phyloP scores from a whole-genome alignment of 2,329 filamentous ascomycete genomes.

The Verticillium alfalfae region DNA sequence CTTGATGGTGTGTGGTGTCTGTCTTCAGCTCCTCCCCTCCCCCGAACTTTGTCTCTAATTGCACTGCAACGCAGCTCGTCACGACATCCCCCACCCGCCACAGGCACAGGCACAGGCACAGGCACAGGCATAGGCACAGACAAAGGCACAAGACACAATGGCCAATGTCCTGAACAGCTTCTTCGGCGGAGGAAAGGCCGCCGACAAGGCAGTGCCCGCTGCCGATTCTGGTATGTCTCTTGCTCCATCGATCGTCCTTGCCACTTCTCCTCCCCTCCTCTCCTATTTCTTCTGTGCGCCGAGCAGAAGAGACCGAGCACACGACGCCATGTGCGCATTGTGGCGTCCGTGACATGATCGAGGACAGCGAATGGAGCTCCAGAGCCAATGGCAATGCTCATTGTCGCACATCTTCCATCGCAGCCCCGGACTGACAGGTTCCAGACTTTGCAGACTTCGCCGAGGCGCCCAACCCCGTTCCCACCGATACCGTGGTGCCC shows the following conservation, averaged over 20 bases:
- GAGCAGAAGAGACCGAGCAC: not conserved
- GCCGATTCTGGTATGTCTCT: constrained; percentile 57
- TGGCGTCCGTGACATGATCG: not conserved
- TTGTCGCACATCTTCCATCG: not conserved
- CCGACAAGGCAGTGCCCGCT: constrained; percentile 40
- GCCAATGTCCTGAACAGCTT: constrained; percentile 61
- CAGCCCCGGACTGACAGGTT: constrained; percentile 15
- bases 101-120: no score
- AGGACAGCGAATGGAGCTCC: no score
- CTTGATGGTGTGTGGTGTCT: no score
- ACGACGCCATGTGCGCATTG: not conserved
- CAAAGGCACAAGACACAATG: constrained; percentile 28
- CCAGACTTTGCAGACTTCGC: constrained; percentile 94
- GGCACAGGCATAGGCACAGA: no score
- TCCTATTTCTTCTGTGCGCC: constrained; percentile 1
- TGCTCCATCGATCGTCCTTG: not conserved
- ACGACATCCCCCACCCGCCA: constrained; percentile 5
- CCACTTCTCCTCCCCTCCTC: not conserved
- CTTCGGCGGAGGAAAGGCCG: constrained; percentile 62
- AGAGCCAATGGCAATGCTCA: no score
- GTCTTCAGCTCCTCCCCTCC: not conserved
- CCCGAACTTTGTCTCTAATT: not conserved
- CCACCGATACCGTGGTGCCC: constrained; percentile 41
- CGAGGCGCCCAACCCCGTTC: constrained; percentile 63
- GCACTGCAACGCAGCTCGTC: not conserved